Conservation (phyloP, 257 asterid species). For the Rhazya stricta region DNA sequence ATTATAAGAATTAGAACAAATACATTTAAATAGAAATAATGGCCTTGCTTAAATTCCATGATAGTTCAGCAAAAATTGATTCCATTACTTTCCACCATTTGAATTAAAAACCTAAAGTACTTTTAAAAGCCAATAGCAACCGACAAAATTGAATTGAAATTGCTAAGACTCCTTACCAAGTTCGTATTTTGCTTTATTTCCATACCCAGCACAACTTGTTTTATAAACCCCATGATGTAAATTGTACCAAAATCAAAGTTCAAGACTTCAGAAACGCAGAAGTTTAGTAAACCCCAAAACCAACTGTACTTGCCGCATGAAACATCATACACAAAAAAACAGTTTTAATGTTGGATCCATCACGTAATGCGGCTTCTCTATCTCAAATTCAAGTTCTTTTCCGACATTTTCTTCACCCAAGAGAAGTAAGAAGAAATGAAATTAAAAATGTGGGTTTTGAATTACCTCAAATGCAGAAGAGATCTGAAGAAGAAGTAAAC, state of each 20-base stretch:
- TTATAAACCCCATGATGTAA: neutral
- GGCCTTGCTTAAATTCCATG: neutral
- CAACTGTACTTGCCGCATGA: neutral
- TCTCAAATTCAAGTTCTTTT: slow-evolving; percentile 6
- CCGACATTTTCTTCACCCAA: slow-evolving; percentile 5
- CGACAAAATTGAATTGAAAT: neutral
- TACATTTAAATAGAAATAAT: neutral
- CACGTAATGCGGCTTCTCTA: slow-evolving; percentile 11
- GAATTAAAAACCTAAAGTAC: neutral
- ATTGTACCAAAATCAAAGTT: neutral
- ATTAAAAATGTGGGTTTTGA: neutral
- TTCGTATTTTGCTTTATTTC: neutral
- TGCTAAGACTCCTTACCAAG: neutral
- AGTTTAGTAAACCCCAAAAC: neutral
- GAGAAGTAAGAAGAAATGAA: neutral
- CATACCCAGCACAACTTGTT: neutral
- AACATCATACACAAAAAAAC: neutral
- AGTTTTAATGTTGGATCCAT: slow-evolving; percentile 9
- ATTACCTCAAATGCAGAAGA: slow-evolving; percentile 11
- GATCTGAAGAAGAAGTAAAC: slow-evolving; percentile 14
- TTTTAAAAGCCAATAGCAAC: neutral
- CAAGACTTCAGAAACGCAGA: neutral
- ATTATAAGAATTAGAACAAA: neutral
- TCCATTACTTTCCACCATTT: neutral
- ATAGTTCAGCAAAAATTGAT: neutral